Evolutionary conservation across 2,329 filamentous ascomycete genomes (phyloP), one percentile per base, ranked within the genome.

Genomic region (Fusarium marasasianum): DNA sequence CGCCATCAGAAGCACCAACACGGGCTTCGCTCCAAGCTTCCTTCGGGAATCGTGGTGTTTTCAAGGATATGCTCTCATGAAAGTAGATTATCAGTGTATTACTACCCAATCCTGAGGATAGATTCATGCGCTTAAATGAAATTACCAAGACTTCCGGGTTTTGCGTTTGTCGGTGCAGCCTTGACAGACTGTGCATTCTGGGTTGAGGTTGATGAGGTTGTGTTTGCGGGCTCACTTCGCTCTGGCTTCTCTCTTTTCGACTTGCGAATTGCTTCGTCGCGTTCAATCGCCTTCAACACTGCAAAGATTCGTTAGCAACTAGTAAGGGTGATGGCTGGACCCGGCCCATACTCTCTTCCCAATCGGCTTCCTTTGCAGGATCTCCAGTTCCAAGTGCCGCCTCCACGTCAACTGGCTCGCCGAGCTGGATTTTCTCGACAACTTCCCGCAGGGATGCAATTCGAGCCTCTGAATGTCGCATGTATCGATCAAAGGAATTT

Each of bases 321-420:
- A 43, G 35, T 33, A 43, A 38, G 15, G n/a, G 24, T 38, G 18
- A 17, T 31, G 17, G 20, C 31, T 26, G n/a, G 22, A 15, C 11
- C 18, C 9, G 38, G n/a, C 15, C 24, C 88, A 80, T 84, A 93
- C 94, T 90, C 81, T 97, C 91, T 83, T 96, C 93, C 97, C 96
- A 99, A 78, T 95, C 94, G 72, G 88, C 86, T 83, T 99, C 96
- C 80, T 90, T 90, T 74, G 88, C 88, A 48, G 88, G 84, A 78
- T 96, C 90, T 1, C 94, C 95, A 0, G 94, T 93, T 8, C 96
- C 96, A 56, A 99, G 82, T 44, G 91, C 84, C 79, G 90, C 91
- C 81, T 96, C 94, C 6, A 98, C 95, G 82, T 98, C 94, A 26
- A 98, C 93, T 22, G 93, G 87, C 80, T 95, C 92, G 20, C 93